Evolutionary conservation across 208 protist genomes (phyloP), one percentile per base, ranked within the genome.

Genomic region (Trypanosoma theileri): DNA sequence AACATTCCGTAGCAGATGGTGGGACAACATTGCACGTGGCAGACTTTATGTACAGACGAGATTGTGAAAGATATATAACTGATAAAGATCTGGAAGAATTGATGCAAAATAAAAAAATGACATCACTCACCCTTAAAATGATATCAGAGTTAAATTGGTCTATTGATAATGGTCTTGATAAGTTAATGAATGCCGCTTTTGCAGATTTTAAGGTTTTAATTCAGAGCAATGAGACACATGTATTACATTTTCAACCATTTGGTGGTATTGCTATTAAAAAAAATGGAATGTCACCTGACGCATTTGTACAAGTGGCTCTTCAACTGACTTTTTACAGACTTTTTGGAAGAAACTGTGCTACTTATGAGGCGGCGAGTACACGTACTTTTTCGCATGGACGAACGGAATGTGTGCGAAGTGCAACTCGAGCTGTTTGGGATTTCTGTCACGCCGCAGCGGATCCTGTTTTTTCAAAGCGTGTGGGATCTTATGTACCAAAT

Each of bases 311-410:
- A 45, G 11, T 83, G 17, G 80, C 80, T 0, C 66, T 85, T 16
- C 74, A 81, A 56, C 55, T 82, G 19, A 69, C 76, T 3, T 79
- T 80, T 58, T 81, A 79, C 42, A 35, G 74, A 17, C 52, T 83
- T 45, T 83, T 80, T 73, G 77, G 77, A 17, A 53, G 66, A 24
- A 70, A 72, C 31, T 66, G 71, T 66, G 78, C 77, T 12, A 85
- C 80, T 22, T 85, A 85, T 63, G 80, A 85, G 58, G 73, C 80
- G 6, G 80, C 80, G 24, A 81, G 67, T 17, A 85, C 80, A 26
- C 70, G 77, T 22, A 71, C 66, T 19, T 85, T 82, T 44, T 55
- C 71, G 19, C 80, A 85, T 26, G 80, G 80, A 42, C 60, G 80
- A 16, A 85, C 80, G 16, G 80, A 85, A 41, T 72, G 67, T 28